These are phyloP conservation scores for Ceratobasidium sp. DNA, from an alignment of 1,284 basidiomycete genomes.

Conservation along the genomic window DNA sequence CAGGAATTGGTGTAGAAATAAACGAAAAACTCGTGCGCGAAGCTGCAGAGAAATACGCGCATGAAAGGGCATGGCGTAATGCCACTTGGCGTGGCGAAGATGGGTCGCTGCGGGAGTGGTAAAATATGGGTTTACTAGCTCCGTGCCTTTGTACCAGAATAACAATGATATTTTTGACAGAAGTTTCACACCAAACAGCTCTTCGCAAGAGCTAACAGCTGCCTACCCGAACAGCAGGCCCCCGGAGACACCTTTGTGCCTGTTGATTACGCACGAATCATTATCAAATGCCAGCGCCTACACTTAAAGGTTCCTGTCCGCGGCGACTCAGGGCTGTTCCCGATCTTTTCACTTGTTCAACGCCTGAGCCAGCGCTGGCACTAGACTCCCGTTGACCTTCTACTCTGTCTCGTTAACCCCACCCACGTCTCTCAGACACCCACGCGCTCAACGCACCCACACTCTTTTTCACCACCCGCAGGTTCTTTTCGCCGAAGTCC, in stretches of 20 bases:
- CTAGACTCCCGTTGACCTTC: slow-evolving; percentile 37
- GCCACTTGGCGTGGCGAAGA: slow-evolving; percentile 72
- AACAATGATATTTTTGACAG: not conserved
- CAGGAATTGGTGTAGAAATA: slow-evolving; percentile 78
- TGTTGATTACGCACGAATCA: not conserved
- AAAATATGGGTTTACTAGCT: slow-evolving; percentile 32
- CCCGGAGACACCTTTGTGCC: slow-evolving; percentile 1
- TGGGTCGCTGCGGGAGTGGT: slow-evolving; percentile 70
- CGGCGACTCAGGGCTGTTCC: slow-evolving; percentile 20
- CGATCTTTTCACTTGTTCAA: slow-evolving; percentile 19
- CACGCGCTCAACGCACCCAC: slow-evolving; percentile 44
- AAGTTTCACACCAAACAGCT: not conserved
- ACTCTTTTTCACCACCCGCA: slow-evolving; percentile 31
- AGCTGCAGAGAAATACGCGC: slow-evolving; percentile 60
- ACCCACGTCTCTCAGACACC: slow-evolving; percentile 38
- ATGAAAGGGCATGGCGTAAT: slow-evolving; percentile 64
- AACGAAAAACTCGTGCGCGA: slow-evolving; percentile 74
- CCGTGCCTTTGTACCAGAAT: slow-evolving; percentile 4
- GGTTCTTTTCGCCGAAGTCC: slow-evolving; percentile 24
- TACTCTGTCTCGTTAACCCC: slow-evolving; percentile 1
- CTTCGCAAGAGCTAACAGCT: not conserved
- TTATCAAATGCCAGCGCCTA: slow-evolving; percentile 22
- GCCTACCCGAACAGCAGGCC: not conserved
- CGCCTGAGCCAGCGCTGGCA: slow-evolving; percentile 45
- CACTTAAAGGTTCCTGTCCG: slow-evolving; percentile 22